phyloP scores from a whole-genome alignment of 2,329 filamentous ascomycete species.

The Thelonectria discophora region DNA sequence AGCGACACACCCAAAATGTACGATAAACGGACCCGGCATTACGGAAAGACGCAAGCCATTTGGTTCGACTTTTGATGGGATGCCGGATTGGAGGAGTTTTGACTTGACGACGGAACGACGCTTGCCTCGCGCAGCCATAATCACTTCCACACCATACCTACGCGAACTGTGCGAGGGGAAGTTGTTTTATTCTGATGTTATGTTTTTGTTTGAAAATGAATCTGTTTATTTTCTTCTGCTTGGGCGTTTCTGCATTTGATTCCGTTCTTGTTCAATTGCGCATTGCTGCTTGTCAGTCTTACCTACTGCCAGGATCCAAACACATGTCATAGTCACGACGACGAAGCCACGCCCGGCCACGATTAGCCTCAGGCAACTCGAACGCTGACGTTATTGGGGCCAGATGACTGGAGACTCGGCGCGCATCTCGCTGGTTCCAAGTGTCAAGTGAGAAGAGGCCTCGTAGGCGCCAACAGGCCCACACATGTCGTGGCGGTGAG shows the following conservation, averaged over 20 bases:
- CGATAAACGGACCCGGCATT: conserved; percentile 35
- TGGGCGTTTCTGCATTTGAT: not conserved
- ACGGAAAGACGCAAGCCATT: conserved; percentile 1
- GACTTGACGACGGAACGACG: not conserved
- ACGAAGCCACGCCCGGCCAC: too few species aligned
- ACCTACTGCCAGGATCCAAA: too few species aligned
- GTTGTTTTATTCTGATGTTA: not conserved
- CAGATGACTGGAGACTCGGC: too few species aligned
- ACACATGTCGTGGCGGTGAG: not conserved
- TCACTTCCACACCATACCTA: not conserved
- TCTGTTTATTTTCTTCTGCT: not conserved
- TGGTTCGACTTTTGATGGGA: not conserved
- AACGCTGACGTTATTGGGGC: too few species aligned
- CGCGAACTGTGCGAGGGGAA: not conserved
- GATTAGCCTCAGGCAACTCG: too few species aligned
- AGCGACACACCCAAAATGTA: conserved; percentile 49
- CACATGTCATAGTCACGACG: too few species aligned
- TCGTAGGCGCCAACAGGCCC: not conserved
- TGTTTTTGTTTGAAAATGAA: not conserved
- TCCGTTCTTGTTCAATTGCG: not conserved
- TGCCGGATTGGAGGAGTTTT: not conserved
- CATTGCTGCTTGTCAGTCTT: too few species aligned
- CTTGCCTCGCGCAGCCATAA: not conserved
- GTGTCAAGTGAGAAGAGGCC: not conserved
- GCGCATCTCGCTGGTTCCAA: too few species aligned